These are phyloP conservation scores for Verticillium zaregamsianum DNA, from an alignment of 2,329 filamentous ascomycete genomes.

Conservation along the genomic window DNA sequence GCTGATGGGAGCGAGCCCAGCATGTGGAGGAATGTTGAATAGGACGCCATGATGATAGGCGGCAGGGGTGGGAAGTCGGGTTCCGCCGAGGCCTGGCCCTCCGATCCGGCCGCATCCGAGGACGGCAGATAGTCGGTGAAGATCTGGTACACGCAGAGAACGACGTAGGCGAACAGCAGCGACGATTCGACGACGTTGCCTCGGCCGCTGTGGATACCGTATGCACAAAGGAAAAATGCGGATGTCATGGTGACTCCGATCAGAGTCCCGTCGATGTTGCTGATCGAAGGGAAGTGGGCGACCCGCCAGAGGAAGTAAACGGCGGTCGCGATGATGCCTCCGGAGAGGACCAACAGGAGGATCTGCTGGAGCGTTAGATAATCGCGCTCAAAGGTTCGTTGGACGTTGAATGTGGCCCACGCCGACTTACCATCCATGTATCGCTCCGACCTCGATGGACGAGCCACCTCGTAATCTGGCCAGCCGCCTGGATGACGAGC, in stretches of 20 bases:
- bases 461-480: constrained; percentile 90
- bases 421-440: constrained; percentile 80
- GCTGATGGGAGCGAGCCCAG: constrained; percentile 79
- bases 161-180: constrained; percentile 91
- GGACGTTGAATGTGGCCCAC: constrained; percentile 14
- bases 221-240: constrained; percentile 88
- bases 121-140: constrained; percentile 97
- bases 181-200: constrained; percentile 96
- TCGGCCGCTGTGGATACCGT: constrained; percentile 81
- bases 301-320: constrained; percentile 97
- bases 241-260: constrained; percentile 93
- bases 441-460: constrained; percentile 92
- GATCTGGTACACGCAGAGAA: constrained; percentile 98
- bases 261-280: constrained; percentile 85
- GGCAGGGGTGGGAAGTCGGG: constrained; percentile 95
- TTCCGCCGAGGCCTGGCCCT: constrained; percentile 50
- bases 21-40: constrained; percentile 83
- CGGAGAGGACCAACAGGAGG: constrained; percentile 78
- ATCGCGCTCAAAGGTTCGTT: too few relatives aligned
- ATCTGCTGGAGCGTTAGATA: constrained; percentile 52
- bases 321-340: constrained; percentile 87
- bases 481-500: constrained; percentile 89
- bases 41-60: constrained; percentile 97
- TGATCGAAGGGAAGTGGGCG: constrained; percentile 86
- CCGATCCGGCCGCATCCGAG: constrained; percentile 50